Conservation (phyloP, 2,329 filamentous ascomycete species). For the Amphichorda felina region DNA sequence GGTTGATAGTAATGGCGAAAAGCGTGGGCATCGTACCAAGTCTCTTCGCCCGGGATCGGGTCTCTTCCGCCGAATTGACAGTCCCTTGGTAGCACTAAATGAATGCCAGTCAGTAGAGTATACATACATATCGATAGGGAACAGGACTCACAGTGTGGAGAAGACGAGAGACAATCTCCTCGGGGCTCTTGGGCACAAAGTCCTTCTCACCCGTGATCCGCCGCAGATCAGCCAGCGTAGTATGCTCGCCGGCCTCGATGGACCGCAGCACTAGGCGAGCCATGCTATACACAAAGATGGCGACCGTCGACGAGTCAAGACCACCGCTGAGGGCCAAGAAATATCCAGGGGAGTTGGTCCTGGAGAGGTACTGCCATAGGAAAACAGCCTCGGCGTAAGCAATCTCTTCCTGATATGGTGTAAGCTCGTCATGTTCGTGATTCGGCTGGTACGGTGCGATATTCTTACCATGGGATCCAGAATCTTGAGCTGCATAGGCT, state of each 20-base stretch:
- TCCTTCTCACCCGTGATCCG: constrained; percentile 11
- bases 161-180: constrained; percentile 38
- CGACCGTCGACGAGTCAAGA: constrained; percentile 1
- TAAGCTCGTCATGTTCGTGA: neutral
- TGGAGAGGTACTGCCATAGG: constrained; percentile 2
- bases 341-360: constrained; percentile 2
- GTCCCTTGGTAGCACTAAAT: constrained; percentile 17
- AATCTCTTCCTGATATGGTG: constrained; percentile 2
- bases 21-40: constrained; percentile 3
- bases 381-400: constrained; percentile 1
- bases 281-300: constrained; percentile 2
- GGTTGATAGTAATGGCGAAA: no score
- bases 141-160: constrained; percentile 16
- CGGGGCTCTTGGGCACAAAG: constrained; percentile 38
- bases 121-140: neutral
- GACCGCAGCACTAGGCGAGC: constrained; percentile 30
- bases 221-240: constrained; percentile 13
- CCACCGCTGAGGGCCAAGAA: constrained; percentile 1
- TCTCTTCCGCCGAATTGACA: constrained; percentile 44
- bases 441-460: no score
- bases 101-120: neutral
- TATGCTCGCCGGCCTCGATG: constrained; percentile 23
- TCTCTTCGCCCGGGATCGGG: constrained; percentile 22
- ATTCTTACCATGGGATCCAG: constrained; percentile 14
- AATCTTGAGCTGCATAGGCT: constrained; percentile 7